Base-by-base conservation (phyloP, 1,284 basidiomycete species). In the Athelia psychrophila region DNA sequence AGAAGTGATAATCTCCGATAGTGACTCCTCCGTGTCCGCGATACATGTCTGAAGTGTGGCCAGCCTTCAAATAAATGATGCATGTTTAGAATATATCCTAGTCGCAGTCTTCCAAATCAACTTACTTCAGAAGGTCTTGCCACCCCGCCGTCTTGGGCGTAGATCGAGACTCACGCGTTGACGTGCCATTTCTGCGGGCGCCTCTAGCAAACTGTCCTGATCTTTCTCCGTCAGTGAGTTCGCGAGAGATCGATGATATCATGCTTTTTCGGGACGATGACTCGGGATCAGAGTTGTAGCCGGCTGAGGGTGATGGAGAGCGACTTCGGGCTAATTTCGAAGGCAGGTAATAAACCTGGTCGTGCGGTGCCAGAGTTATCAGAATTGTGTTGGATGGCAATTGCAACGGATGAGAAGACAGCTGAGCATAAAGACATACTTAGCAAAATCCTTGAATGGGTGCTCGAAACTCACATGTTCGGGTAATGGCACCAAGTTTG, bases 331-430 rank as follows among this genome's bases (percentile, higher is more conserved):
- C 58, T 53, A 53, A 55, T 50, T 71, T 58, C 27, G 67, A 57
- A 20, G 79, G 81, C 15, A 88, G 62, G 64, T 83, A 88, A 60
- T 80, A 86, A 23, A 71, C 73, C 58, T 77, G 71, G 3, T 78
- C 81, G 10, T 76, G 76, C 13, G 85, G 81, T 20, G 78, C 74
- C 44, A 93, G 74, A 8, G 80, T 76, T 38, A 93, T 60, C 10
- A 93, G 66, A 9, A 92, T 73, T 0, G 88, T 83, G 62, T 93
- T 93, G 20, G 83, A 84, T 2, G 88, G 84, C 30, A 92, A 67
- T 30, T 74, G 73, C 2, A 75, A 71, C 0, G 77, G 71, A 58
- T 80, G 72, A 44, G 63, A 59, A 45, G 71, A 66, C 25, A 79
- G 66, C 81, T 85, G 54, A 54, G 36, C 32, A n/a, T n/a, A n/a